These are phyloP conservation scores for Diaporthe eres DNA, from an alignment of 2,329 filamentous ascomycete species.

Conservation along the genomic window DNA sequence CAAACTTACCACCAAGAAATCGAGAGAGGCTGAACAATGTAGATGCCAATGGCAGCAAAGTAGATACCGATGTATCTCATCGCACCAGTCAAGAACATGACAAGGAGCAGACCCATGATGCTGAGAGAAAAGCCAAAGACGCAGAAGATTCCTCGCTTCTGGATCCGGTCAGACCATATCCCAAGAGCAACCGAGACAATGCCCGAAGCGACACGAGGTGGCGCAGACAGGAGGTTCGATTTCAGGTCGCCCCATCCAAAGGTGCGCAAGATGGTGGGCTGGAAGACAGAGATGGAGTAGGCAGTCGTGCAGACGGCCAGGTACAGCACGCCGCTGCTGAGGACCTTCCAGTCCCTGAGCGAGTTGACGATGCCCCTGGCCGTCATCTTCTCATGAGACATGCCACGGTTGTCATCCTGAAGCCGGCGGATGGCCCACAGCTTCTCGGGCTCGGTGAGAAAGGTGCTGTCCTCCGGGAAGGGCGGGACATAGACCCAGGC, in stretches of 20 bases:
- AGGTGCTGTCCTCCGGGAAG: constrained; percentile 45
- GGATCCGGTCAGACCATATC: constrained; percentile 5
- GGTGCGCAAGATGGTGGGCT: constrained; percentile 52
- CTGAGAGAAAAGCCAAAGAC: constrained; percentile 3
- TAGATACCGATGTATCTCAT: constrained; percentile 50
- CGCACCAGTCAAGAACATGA: constrained; percentile 44
- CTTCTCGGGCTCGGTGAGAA: constrained; percentile 43
- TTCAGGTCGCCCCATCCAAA: constrained; percentile 51
- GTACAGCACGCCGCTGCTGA: constrained; percentile 57
- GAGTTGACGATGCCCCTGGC: constrained; percentile 65
- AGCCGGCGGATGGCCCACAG: constrained; percentile 42
- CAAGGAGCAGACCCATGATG: background rate
- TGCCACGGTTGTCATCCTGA: constrained; percentile 41
- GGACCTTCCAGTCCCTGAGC: constrained; percentile 63
- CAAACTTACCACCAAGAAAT: constrained; percentile 43
- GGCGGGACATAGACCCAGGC: constrained; percentile 45
- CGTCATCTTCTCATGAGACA: constrained; percentile 45
- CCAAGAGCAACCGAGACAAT: constrained; percentile 6
- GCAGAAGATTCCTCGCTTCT: background rate
- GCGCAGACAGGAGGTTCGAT: constrained; percentile 48
- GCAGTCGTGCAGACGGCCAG: constrained; percentile 48
- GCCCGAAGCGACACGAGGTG: background rate
- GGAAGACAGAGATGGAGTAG: constrained; percentile 52
- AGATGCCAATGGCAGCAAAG: constrained; percentile 50
- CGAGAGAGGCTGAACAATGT: constrained; percentile 50